These are phyloP conservation scores for Populus tremula DNA, from an alignment of 345 rosid species.

Conservation along the genomic window DNA sequence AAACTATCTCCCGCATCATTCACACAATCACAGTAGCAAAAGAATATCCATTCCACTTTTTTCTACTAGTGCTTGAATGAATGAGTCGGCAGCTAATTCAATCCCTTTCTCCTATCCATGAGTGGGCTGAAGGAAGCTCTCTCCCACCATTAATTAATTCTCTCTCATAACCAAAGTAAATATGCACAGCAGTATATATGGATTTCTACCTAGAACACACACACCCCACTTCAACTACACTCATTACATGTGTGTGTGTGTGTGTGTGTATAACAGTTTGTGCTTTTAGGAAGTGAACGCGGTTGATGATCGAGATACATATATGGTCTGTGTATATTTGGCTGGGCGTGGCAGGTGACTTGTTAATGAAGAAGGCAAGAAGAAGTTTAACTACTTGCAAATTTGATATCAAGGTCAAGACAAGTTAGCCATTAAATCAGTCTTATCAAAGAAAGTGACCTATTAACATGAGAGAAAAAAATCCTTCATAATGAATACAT, in stretches of 20 bases:
- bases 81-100: slow-evolving; percentile 96
- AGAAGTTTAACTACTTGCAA: neutral
- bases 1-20: slow-evolving; percentile 97
- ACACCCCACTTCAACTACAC: neutral
- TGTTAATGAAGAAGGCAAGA: neutral
- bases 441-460: neutral
- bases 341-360: neutral
- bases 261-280: neutral
- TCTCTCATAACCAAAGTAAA: neutral
- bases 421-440: neutral
- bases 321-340: neutral
- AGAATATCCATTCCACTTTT: neutral
- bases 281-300: neutral
- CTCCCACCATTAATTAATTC: slow-evolving; percentile 30
- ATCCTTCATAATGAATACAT: no score
- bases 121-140: slow-evolving; percentile 91
- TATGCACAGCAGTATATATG: no score
- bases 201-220: neutral
- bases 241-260: neutral
- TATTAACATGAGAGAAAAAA: neutral
- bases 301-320: neutral
- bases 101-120: slow-evolving; percentile 53
- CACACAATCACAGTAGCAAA: slow-evolving; percentile 66
- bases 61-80: slow-evolving; percentile 65
- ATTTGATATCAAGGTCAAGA: neutral